Conservation (phyloP, 345 rosid species). For the Pistacia vera region DNA sequence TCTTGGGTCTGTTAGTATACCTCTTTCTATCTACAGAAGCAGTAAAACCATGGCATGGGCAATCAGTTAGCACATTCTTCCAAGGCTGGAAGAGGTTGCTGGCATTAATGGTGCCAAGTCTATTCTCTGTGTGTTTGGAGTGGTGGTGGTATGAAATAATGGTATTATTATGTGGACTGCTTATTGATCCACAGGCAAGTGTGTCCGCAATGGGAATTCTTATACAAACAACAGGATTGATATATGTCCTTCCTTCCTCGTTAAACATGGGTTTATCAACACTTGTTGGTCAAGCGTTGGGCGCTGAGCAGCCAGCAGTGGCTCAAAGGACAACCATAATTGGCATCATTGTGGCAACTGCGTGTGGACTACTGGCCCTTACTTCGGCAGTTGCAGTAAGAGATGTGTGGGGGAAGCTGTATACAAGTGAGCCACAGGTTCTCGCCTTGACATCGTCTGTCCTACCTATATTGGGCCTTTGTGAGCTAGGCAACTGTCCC, state of each 20-base stretch:
- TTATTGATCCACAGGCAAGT: constrained; percentile 30
- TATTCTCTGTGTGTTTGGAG: constrained; percentile 35
- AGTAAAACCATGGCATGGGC: constrained; percentile 38
- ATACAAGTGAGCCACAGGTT: constrained; percentile 30
- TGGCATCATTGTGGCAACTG: constrained; percentile 28
- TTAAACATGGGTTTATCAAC: constrained; percentile 31
- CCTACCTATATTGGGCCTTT: constrained; percentile 39
- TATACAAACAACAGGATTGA: constrained; percentile 36
- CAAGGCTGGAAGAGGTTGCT: constrained; percentile 27
- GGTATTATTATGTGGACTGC: constrained; percentile 33
- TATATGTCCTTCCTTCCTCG: constrained; percentile 38
- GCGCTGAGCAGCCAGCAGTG: constrained; percentile 24
- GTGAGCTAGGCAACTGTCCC: constrained; percentile 38
- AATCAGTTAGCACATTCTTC: background rate
- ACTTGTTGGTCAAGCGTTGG: constrained; percentile 33
- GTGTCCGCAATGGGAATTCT: constrained; percentile 46
- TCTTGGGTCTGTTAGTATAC: constrained; percentile 27
- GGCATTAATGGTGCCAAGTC: constrained; percentile 30
- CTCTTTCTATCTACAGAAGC: constrained; percentile 20
- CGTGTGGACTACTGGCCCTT: constrained; percentile 25
- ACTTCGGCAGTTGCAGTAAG: constrained; percentile 26
- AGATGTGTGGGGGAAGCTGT: constrained; percentile 31
- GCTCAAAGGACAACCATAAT: constrained; percentile 25
- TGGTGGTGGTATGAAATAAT: constrained; percentile 54
- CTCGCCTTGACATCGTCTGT: constrained; percentile 28